phyloP scores from a whole-genome alignment of 495 filamentous ascomycete genomes.

The Choiromyces venosus region DNA sequence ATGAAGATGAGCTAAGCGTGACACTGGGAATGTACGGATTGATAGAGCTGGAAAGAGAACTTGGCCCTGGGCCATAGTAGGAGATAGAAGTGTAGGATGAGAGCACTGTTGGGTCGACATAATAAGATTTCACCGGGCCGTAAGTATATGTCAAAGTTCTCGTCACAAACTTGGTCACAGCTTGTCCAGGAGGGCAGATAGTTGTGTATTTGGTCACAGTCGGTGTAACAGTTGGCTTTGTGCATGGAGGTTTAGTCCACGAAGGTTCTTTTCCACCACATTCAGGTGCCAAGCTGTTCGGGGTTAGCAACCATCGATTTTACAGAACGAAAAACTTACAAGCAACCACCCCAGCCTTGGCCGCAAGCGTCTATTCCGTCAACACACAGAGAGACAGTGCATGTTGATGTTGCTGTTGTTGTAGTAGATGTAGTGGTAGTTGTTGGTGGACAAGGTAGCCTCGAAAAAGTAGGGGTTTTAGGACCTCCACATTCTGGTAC shows the following conservation, averaged over 20 bases:
- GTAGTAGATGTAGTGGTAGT: neutral
- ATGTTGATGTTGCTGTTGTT: neutral
- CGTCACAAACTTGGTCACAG: conserved; percentile 7
- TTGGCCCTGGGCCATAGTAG: neutral
- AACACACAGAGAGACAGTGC: conserved; percentile 7
- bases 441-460: neutral
- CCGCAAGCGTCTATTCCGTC: conserved; percentile 13
- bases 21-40: neutral
- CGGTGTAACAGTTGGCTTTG: conserved; percentile 9
- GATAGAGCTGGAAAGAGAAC: neutral
- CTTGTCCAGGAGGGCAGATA: neutral
- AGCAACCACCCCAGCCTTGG: conserved; percentile 9
- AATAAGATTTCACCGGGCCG: neutral
- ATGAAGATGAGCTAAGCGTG: neutral
- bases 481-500: neutral
- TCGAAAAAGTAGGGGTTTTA: neutral
- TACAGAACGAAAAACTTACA: neutral
- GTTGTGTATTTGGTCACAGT: conserved; percentile 14
- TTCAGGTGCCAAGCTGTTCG: neutral
- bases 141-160: neutral
- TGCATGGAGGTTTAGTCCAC: neutral
- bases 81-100: neutral
- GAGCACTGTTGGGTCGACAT: neutral
- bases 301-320: neutral
- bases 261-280: neutral